A percentile compares a stretch with the other conserved stretches of the same genome.
Evolutionary conservation across 306 rosid genomes (phyloP).

Genomic region (Bauhinia variegata): DNA sequence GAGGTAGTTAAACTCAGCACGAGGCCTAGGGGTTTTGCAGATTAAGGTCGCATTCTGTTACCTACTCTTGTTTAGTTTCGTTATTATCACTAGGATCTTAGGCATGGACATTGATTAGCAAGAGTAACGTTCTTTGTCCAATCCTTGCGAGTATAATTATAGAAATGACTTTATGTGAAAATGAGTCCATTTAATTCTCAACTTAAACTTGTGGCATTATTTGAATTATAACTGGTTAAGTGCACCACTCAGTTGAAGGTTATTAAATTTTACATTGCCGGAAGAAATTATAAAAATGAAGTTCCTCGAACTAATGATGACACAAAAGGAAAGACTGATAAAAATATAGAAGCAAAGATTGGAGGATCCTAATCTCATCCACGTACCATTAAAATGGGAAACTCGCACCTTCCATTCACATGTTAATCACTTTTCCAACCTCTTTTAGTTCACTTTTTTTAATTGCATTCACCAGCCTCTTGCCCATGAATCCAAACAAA

Average conservation of each 20-base stretch:
- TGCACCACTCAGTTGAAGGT: no score
- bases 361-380: background rate
- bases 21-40: conserved; percentile 11
- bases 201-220: no score
- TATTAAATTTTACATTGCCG: background rate
- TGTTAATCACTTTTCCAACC: conserved; percentile 14
- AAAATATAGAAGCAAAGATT: background rate
- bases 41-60: conserved; percentile 9
- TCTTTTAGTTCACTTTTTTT: conserved; percentile 36
- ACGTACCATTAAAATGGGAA: conserved; percentile 13
- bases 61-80: conserved; percentile 21
- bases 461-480: conserved; percentile 43
- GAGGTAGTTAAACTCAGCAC: conserved; percentile 16
- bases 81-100: conserved; percentile 13
- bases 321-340: background rate
- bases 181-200: no score
- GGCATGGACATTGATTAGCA: background rate
- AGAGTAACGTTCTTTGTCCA: background rate
- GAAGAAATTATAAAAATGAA: background rate
- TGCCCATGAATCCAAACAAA: conserved; percentile 34
- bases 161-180: no score
- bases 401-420: conserved; percentile 28
- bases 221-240: no score
- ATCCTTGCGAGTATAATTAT: no score
- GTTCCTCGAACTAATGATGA: background rate